Conservation (phyloP, 1,139 yeast species). For the Yamadazyma epiphylla region DNA sequence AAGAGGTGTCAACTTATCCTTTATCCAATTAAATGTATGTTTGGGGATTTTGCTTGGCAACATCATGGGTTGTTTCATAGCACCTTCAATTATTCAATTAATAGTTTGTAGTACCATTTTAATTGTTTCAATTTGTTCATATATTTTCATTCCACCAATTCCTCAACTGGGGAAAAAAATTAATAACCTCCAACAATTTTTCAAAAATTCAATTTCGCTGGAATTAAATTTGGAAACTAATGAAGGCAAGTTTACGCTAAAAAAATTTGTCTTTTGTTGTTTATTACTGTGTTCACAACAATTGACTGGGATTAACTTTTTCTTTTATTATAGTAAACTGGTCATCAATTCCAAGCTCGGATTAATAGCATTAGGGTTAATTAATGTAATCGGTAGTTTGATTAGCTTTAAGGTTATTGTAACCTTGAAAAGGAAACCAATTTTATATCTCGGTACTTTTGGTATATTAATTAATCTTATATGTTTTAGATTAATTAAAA, state of each 20-base stretch:
- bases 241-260: conserved; percentile 3
- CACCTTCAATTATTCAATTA: conserved; percentile 6
- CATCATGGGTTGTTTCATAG: conserved; percentile 7
- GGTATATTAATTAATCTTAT: conserved; percentile 3
- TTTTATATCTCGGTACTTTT: conserved; percentile 7
- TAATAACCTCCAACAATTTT: conserved; percentile 4
- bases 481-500: conserved; percentile 5
- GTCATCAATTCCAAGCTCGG: conserved; percentile 13
- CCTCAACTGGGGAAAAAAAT: conserved; percentile 5
- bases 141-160: conserved; percentile 5
- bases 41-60: conserved; percentile 20
- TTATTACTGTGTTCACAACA: conserved; percentile 28
- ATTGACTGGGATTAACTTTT: conserved; percentile 31
- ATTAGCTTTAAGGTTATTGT: conserved; percentile 5
- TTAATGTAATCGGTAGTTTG: conserved; percentile 11
- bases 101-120: conserved; percentile 5
- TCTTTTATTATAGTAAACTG: conserved; percentile 27
- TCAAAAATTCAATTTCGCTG: conserved; percentile 1
- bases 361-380: conserved; percentile 7
- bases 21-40: conserved; percentile 23
- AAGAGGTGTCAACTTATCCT: conserved; percentile 18
- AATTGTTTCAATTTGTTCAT: conserved; percentile 3
- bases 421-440: conserved; percentile 5
- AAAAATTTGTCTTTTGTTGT: conserved; percentile 13
- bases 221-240: conserved; percentile 1